Evolutionary conservation across 495 filamentous ascomycete genomes (phyloP), one percentile per base, ranked within the genome.

Genomic region (Trichoderma orchidacearum): DNA sequence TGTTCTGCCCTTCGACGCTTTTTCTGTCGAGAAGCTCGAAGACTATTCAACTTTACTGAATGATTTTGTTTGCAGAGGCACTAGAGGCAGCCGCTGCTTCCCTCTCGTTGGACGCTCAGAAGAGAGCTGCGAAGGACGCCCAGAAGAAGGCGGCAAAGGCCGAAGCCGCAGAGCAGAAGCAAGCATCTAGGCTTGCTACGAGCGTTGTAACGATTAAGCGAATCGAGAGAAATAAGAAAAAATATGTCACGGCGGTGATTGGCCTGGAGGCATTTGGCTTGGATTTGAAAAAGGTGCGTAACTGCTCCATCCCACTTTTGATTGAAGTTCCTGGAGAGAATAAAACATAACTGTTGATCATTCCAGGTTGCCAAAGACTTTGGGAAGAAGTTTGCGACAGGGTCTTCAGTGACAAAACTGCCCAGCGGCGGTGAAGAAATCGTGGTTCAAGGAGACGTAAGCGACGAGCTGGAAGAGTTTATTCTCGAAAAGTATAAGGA

Each of bases 201-300:
- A 85, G 85, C 51, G 89, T 92, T 65, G 76, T 98, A 27, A 81
- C 80, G 54, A 95, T 99, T 69, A 96, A 96, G 79, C 87, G 94
- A 3, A 89, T 99, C 53, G 93, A 99, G 75, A 82, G 93, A 52
- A 95, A 94, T 73, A 99, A 99, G 77, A 80, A 93, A 60, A 99
- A 99, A 72, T 90, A 83, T 64, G 90, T 97, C 34, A 99, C 91
- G 3, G 84, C 89, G 15, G 81, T 97, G n/a, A 78, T 78, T 0
- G 93, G 93, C 1, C 72, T 99, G 21, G 93, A 97, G 68, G 83
- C 85, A 0, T 91, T 95, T 61, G 90, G 90, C 0, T 65, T 96
- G 54, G 93, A 97, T 56, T 74, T 96, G 66, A 99, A 99, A 70
- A 95, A 95, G 71, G 76, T 91, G 1, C 2, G 56, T 59, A 18